phyloP scores from a whole-genome alignment of 2,329 filamentous ascomycete genomes.

The Teratosphaeria zuluensis region DNA sequence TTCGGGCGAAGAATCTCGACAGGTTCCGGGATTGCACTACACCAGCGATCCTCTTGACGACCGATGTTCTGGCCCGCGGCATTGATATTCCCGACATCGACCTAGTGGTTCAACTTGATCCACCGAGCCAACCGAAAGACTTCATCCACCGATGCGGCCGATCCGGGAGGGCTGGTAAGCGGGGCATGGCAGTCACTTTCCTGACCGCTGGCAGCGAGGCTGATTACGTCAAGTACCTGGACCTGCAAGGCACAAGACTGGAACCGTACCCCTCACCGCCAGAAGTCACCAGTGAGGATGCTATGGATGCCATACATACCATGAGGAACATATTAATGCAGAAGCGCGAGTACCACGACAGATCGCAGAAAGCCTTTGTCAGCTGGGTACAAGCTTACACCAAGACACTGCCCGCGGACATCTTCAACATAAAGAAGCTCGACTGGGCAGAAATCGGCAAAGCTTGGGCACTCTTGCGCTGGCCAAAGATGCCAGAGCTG shows the following conservation, averaged over 20 bases:
- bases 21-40: constrained; percentile 66
- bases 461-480: constrained; percentile 74
- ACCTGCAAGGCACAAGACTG: constrained; percentile 29
- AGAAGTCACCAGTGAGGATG: constrained; percentile 49
- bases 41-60: constrained; percentile 78
- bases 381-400: constrained; percentile 87
- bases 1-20: constrained; percentile 78
- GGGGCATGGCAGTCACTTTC: constrained; percentile 76
- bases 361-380: constrained; percentile 84
- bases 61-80: constrained; percentile 81
- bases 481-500: constrained; percentile 88
- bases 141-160: constrained; percentile 58
- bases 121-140: constrained; percentile 77
- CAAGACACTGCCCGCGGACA: constrained; percentile 82
- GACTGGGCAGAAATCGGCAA: constrained; percentile 75
- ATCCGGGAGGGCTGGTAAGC: constrained; percentile 53
- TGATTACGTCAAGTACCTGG: constrained; percentile 78
- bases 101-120: constrained; percentile 81
- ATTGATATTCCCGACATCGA: constrained; percentile 89
- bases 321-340: constrained; percentile 52
- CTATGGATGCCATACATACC: constrained; percentile 42
- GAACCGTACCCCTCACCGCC: constrained; percentile 32
- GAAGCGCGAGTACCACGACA: constrained; percentile 68
- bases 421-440: constrained; percentile 73
- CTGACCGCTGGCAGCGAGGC: constrained; percentile 78